These are phyloP conservation scores for Torrubiellomyces zombiae DNA, from an alignment of 2,329 filamentous ascomycete genomes.

Conservation along the genomic window DNA sequence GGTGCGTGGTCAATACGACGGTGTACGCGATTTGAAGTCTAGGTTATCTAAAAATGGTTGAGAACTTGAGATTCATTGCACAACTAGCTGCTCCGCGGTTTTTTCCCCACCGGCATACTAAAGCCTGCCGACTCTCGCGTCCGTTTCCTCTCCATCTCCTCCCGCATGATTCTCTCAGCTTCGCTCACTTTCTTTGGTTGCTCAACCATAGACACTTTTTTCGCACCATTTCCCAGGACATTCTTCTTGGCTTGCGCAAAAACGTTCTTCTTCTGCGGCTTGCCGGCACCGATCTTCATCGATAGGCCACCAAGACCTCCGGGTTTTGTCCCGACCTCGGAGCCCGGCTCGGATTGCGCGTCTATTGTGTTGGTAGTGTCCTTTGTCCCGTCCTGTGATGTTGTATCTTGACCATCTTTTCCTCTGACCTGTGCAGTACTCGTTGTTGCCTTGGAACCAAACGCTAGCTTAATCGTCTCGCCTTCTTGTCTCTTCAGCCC, in stretches of 20 bases:
- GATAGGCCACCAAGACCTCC: slow-evolving; percentile 28
- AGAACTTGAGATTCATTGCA: too few relatives aligned
- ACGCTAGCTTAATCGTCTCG: slow-evolving; percentile 60
- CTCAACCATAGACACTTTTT: slow-evolving; percentile 41
- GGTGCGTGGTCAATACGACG: too few relatives aligned
- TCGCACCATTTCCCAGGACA: slow-evolving; percentile 39
- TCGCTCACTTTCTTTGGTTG: slow-evolving; percentile 75
- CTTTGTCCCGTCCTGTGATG: slow-evolving; percentile 5
- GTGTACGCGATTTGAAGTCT: too few relatives aligned
- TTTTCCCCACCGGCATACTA: slow-evolving; percentile 32
- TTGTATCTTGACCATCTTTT: slow-evolving; percentile 5
- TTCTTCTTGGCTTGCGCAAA: slow-evolving; percentile 56
- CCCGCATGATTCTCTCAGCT: slow-evolving; percentile 76
- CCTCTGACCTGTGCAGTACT: too few relatives aligned
- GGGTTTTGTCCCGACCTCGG: slow-evolving; percentile 13
- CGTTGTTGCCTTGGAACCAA: slow-evolving; percentile 37
- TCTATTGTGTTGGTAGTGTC: slow-evolving; percentile 7
- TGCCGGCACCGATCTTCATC: slow-evolving; percentile 47
- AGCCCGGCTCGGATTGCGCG: slow-evolving; percentile 5
- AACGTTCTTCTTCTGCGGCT: slow-evolving; percentile 59
- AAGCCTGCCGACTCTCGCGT: slow-evolving; percentile 30
- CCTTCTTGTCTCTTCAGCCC: slow-evolving; percentile 47
- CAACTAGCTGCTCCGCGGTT: slow-evolving; percentile 22
- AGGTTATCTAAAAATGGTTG: too few relatives aligned
- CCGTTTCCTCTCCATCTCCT: slow-evolving; percentile 59